Evolutionary conservation across 1,284 basidiomycete genomes (phyloP).

Genomic region (Ustilago cynodontis): DNA sequence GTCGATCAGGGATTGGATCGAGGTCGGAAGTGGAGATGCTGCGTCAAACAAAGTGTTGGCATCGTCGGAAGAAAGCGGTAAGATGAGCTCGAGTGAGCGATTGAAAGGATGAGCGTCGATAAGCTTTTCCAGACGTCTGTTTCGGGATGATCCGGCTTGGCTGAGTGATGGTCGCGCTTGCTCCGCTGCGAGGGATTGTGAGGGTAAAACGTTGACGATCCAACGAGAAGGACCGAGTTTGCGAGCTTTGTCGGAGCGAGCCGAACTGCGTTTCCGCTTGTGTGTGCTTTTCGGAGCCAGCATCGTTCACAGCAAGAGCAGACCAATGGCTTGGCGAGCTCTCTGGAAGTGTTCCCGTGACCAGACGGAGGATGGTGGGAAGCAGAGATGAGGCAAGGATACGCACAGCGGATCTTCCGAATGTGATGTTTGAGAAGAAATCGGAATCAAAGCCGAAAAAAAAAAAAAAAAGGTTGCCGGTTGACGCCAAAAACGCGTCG

Average conservation of each 20-base stretch:
- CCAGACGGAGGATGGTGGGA: neutral
- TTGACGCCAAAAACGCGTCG: constrained; percentile 16
- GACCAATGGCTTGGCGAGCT: neutral
- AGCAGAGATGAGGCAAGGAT: neutral
- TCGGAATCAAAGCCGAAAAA: neutral
- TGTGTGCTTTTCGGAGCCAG: constrained; percentile 60
- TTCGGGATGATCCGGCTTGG: neutral
- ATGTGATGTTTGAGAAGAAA: neutral
- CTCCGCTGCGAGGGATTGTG: neutral
- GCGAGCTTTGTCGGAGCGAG: constrained; percentile 56
- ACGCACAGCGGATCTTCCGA: constrained; percentile 4
- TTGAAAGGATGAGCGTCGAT: constrained; percentile 60
- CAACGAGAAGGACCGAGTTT: constrained; percentile 38
- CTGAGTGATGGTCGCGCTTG: neutral
- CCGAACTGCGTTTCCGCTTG: constrained; percentile 65
- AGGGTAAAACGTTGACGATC: constrained; percentile 38
- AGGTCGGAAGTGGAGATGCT: constrained; percentile 4
- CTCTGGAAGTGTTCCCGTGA: neutral
- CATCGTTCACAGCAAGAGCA: constrained; percentile 11
- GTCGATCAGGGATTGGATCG: constrained; percentile 22
- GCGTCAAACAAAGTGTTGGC: neutral
- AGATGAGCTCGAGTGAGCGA: constrained; percentile 52
- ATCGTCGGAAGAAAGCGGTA: constrained; percentile 20
- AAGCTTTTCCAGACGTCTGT: constrained; percentile 5
- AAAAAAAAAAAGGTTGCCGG: neutral